phyloP scores from a whole-genome alignment of 2,329 filamentous ascomycete species.

The Drechslerella coelobrocha region DNA sequence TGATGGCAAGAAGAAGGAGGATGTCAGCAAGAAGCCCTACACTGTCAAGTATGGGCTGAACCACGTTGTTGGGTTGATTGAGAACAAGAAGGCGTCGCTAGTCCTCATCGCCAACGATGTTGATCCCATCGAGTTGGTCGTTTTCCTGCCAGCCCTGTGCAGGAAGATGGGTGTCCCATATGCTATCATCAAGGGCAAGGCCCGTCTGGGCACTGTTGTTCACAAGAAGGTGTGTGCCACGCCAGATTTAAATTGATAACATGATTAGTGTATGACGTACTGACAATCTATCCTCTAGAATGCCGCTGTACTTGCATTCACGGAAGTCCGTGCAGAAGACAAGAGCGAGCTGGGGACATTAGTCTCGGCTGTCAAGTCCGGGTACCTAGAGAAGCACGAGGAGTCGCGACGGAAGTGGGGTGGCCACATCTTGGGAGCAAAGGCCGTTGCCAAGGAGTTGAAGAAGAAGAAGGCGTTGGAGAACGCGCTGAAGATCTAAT shows the following conservation, averaged over 20 bases:
- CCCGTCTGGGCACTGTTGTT: conserved; percentile 95
- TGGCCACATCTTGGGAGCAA: conserved; percentile 98
- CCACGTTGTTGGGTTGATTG: conserved; percentile 95
- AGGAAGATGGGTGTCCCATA: conserved; percentile 99
- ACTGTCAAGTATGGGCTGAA: conserved; percentile 99
- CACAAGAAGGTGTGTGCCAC: conserved; percentile 85
- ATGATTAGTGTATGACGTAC: conserved; percentile 53
- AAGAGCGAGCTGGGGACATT: conserved; percentile 98
- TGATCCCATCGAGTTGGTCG: conserved; percentile 98
- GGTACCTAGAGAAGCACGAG: conserved; percentile 95
- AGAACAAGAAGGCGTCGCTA: conserved; percentile 99
- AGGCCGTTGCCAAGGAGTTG: conserved; percentile 73
- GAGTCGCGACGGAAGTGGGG: conserved; percentile 92
- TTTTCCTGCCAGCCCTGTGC: conserved; percentile 98
- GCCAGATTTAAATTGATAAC: conserved; percentile 10
- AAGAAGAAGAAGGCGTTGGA: conserved; percentile 87
- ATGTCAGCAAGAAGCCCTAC: conserved; percentile 99
- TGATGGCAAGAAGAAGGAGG: conserved; percentile 99
- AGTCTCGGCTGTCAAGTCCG: conserved; percentile 94
- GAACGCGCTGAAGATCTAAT: conserved; percentile 95
- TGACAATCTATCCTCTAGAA: conserved; percentile 67
- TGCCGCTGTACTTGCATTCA: conserved; percentile 91
- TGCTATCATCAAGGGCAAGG: conserved; percentile 99
- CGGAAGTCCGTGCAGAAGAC: conserved; percentile 97
- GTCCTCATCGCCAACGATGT: conserved; percentile 99